Evolutionary conservation across 805 yeast species (phyloP), one percentile per base, ranked within the genome.

Genomic region (Cyberlindnera euphorbiae): DNA sequence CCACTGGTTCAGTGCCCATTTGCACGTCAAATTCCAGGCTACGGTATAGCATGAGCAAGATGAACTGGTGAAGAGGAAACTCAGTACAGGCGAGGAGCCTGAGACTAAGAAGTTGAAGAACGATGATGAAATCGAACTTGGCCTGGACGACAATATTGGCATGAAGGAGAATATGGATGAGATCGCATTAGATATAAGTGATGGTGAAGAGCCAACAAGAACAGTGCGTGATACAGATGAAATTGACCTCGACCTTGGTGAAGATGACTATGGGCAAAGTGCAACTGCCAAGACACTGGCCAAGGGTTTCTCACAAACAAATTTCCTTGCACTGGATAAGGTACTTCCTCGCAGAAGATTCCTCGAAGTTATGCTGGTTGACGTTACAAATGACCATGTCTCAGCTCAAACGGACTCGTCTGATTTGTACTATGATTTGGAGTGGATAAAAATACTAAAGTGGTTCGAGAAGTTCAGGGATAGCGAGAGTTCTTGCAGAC

Each of bases 1-100:
- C 13, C 66, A 73, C 56, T 93, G 97, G 98, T 74, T 85, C 42
- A 77, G 93, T 47, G 94, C 94, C 9, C 98, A 93, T 63, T 58
- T 93, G 38, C 98, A 93, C 58, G 87, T 81, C 2, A 64, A 62
- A 36, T 93, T 73, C 51, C 66, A 63, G 6, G 96, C 96, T 0
- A 43, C 40, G 0, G 73, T 79, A 2, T 40, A 51, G 1, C 77
- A 73, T 52, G 39, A 41, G 11, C 27, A 25, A 14, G 26, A 16
- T 4, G 17, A 29, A n/a, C n/a, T n/a, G n/a, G n/a, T n/a, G n/a
- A 44, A 32, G 36, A 41, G 50, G 26, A 45, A 42, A 29, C 30
- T 38, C 33, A 38, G 41, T 10, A 30, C 28, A 6, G 25, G 18
- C 17, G 41, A 39, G 6, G 30, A 33, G 2, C 34, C 29, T 17